A percentile compares a stretch with the other conserved stretches of the same genome.
phyloP scores from a whole-genome alignment of 108 stramenopile genomes.

The Nitzschia sp. region DNA sequence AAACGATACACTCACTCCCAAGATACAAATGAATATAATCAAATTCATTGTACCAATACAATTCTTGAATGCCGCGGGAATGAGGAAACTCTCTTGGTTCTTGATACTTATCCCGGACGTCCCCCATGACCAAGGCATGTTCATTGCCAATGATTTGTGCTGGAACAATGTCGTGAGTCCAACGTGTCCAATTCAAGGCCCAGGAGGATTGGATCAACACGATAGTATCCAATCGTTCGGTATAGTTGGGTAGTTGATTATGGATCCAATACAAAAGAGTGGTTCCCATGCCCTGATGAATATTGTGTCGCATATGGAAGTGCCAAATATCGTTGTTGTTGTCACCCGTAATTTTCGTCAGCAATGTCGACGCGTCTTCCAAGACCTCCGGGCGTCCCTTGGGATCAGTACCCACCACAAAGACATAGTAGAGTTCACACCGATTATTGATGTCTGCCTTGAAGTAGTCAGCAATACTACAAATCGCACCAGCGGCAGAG shows the following conservation, averaged over 20 bases:
- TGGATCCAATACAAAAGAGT: slow-evolving; percentile 2
- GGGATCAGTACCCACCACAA: slow-evolving; percentile 5
- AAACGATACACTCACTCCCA: slow-evolving; percentile 16
- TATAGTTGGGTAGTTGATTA: background rate
- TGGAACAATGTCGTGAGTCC: background rate
- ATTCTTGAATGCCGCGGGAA: background rate
- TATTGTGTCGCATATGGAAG: slow-evolving; percentile 14
- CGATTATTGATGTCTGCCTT: background rate
- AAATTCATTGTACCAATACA: slow-evolving; percentile 12
- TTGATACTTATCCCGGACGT: slow-evolving; percentile 15
- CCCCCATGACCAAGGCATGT: slow-evolving; percentile 6
- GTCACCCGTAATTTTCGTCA: background rate
- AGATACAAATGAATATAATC: slow-evolving; percentile 25
- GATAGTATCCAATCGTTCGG: background rate
- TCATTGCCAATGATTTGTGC: background rate
- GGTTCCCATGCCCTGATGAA: slow-evolving; percentile 14
- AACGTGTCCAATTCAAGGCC: background rate
- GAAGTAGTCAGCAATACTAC: background rate
- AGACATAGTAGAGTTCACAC: slow-evolving; percentile 15
- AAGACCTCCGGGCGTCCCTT: slow-evolving; percentile 10
- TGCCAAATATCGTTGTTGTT: slow-evolving; percentile 2
- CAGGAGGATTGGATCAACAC: background rate
- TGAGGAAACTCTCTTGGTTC: slow-evolving; percentile 8
- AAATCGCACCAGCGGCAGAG: background rate
- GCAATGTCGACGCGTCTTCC: background rate